Evolutionary conservation across 305 asterid species (phyloP).

Genomic region (Fraxinus nigra): DNA sequence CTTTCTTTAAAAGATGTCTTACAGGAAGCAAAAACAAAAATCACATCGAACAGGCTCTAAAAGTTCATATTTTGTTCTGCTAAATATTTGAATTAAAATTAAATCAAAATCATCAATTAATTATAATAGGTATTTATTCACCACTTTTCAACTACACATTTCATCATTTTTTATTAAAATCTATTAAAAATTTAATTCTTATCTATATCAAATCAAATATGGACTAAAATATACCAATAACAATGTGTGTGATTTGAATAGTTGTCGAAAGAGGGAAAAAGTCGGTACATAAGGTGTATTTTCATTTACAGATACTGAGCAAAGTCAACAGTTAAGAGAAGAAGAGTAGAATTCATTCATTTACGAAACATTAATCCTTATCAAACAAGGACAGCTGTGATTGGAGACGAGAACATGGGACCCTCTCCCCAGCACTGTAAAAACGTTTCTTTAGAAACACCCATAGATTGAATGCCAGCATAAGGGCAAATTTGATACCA

Average conservation of each 20-base stretch:
- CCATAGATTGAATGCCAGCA: neutral
- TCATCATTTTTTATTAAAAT: too few relatives aligned
- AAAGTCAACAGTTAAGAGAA: neutral
- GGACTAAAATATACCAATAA: too few relatives aligned
- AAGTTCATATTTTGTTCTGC: too few relatives aligned
- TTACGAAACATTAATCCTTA: neutral
- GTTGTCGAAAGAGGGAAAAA: neutral
- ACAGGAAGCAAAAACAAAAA: too few relatives aligned
- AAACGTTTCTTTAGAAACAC: neutral
- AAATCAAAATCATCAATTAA: too few relatives aligned
- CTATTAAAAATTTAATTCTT: too few relatives aligned
- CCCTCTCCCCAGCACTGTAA: neutral
- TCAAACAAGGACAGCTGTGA: neutral
- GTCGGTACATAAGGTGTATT: neutral
- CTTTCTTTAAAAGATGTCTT: too few relatives aligned
- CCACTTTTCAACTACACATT: too few relatives aligned
- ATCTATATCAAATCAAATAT: too few relatives aligned
- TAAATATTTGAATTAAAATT: too few relatives aligned
- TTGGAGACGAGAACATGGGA: constrained; percentile 11
- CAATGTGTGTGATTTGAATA: neutral
- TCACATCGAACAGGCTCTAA: too few relatives aligned
- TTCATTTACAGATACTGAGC: neutral
- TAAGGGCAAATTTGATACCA: neutral
- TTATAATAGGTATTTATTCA: too few relatives aligned
- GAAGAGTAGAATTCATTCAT: neutral